Conservation (phyloP, 208 protist species). For the Borovskyia barvae region DNA sequence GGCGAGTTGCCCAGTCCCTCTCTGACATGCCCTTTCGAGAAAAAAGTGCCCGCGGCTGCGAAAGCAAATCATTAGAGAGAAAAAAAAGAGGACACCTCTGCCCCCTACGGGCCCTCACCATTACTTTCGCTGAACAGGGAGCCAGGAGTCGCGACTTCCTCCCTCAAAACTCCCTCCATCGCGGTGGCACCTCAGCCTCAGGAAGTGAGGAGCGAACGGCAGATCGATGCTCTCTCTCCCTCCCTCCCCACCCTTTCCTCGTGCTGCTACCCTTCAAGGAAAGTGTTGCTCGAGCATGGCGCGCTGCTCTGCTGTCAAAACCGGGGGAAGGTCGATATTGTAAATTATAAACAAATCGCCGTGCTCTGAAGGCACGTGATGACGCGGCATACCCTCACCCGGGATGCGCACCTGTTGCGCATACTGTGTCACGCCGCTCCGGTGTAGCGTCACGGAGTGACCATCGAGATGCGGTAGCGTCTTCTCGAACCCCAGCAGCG, state of each 20-base stretch:
- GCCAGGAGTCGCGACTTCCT: too few species aligned
- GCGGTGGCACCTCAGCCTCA: too few species aligned
- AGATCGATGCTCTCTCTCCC: too few species aligned
- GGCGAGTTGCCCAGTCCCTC: too few species aligned
- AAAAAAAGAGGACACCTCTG: not conserved
- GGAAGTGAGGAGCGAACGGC: too few species aligned
- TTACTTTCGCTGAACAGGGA: too few species aligned
- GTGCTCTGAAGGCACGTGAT: slow-evolving; percentile 77
- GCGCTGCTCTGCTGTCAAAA: slow-evolving; percentile 48
- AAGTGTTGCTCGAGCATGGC: slow-evolving; percentile 27
- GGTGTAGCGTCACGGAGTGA: slow-evolving; percentile 29
- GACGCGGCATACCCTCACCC: slow-evolving; percentile 92
- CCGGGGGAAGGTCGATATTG: slow-evolving; percentile 69
- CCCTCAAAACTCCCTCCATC: too few species aligned
- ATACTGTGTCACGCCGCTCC: slow-evolving; percentile 58
- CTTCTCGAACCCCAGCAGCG: slow-evolving; percentile 89
- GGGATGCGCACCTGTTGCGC: slow-evolving; percentile 54
- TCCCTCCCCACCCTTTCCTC: too few species aligned
- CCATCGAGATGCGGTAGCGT: slow-evolving; percentile 86
- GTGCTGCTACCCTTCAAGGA: too few species aligned
- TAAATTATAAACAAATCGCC: slow-evolving; percentile 91
- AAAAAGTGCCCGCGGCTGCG: too few species aligned
- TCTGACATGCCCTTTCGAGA: too few species aligned
- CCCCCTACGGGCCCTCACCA: too few species aligned
- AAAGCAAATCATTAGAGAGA: not conserved